Conservation (phyloP, 257 asterid species). For the Verbascum thapsus region DNA sequence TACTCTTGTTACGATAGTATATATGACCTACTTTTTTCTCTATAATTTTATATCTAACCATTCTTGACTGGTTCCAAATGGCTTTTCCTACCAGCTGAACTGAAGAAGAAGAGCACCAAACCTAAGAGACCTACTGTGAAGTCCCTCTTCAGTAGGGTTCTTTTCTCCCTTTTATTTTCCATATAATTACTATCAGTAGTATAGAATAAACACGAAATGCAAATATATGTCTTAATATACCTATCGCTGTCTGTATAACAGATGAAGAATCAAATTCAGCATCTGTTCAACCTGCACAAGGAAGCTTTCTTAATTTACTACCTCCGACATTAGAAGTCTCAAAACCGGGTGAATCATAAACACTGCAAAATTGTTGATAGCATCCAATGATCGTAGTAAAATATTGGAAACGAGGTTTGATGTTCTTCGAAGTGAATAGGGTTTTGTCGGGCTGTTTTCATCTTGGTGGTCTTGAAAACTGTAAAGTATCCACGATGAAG, state of each 20-base stretch:
- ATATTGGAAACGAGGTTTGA: conserved; percentile 23
- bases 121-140: conserved; percentile 93
- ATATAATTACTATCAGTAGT: neutral
- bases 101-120: conserved; percentile 84
- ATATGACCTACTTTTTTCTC: neutral
- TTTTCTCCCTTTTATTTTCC: conserved; percentile 20
- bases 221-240: conserved; percentile 2
- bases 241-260: conserved; percentile 28
- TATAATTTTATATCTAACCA: neutral
- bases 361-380: conserved; percentile 45
- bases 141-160: conserved; percentile 81
- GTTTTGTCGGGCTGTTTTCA: conserved; percentile 39
- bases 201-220: conserved; percentile 8
- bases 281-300: conserved; percentile 61
- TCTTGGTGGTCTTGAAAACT: conserved; percentile 38
- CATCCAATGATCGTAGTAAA: conserved; percentile 39
- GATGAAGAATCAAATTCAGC: conserved; percentile 74
- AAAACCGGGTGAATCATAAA: conserved; percentile 43
- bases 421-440: conserved; percentile 35
- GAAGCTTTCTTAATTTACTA: conserved; percentile 70
- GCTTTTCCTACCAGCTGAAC: conserved; percentile 62
- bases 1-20: neutral
- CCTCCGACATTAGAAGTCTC: conserved; percentile 63
- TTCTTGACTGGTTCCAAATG: conserved; percentile 16
- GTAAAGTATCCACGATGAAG: conserved; percentile 47